These are phyloP conservation scores for Stropharia rugosoannulata DNA, from an alignment of 768 basidiomycete genomes.

Conservation along the genomic window DNA sequence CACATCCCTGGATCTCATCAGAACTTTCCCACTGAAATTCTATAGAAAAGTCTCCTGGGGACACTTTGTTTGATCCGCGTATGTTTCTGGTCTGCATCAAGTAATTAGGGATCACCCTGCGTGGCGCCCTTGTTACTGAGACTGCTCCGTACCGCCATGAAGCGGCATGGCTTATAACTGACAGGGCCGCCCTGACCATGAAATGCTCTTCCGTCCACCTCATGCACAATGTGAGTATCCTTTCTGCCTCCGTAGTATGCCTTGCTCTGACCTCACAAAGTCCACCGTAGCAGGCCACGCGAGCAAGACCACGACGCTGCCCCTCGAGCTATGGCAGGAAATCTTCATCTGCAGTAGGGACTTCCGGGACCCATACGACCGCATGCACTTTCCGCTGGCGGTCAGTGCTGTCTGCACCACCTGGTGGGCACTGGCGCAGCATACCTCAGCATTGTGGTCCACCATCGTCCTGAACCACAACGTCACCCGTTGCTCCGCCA, in stretches of 20 bases:
- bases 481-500: neutral
- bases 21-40: neutral
- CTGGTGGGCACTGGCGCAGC: neutral
- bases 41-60: neutral
- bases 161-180: no score
- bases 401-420: neutral
- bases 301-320: neutral
- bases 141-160: no score
- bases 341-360: neutral
- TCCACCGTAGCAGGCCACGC: neutral
- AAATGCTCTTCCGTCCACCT: no score
- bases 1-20: neutral
- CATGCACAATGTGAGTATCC: no score
- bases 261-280: no score
- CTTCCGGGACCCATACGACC: neutral
- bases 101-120: no score
- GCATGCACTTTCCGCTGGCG: neutral
- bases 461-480: constrained; percentile 2
- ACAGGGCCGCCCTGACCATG: no score
- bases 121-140: no score
- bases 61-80: no score
- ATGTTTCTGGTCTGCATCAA: no score
- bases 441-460: neutral
- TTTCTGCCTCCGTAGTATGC: no score
- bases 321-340: constrained; percentile 1